Evolutionary conservation across 129 eudicot species (phyloP).

Genomic region (Erigeron canadensis): DNA sequence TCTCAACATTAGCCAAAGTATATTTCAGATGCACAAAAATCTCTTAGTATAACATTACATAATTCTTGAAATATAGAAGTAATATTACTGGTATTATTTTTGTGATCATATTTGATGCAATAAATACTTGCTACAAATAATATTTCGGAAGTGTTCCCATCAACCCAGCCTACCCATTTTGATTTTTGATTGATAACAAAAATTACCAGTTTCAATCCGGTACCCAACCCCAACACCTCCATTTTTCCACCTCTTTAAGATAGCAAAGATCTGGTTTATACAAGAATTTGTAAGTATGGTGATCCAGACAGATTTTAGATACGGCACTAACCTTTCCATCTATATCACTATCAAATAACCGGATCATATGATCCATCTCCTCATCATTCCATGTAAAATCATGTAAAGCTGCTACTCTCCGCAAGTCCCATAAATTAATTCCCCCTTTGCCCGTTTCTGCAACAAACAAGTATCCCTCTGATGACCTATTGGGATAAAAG

Average conservation of each 20-base stretch:
- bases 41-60: too few species aligned
- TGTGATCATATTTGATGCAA: too few species aligned
- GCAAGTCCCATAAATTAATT: slow-evolving; percentile 58
- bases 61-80: too few species aligned
- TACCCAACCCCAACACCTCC: background rate
- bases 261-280: background rate
- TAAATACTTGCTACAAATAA: too few species aligned
- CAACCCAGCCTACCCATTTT: too few species aligned
- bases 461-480: slow-evolving; percentile 7
- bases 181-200: too few species aligned
- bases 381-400: slow-evolving; percentile 88
- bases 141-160: too few species aligned
- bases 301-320: slow-evolving; percentile 7
- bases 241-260: background rate
- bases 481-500: slow-evolving; percentile 3
- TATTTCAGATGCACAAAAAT: too few species aligned
- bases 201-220: too few species aligned
- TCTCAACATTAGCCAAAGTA: too few species aligned
- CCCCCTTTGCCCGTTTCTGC: slow-evolving; percentile 83
- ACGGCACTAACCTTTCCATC: slow-evolving; percentile 77
- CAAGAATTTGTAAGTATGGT: slow-evolving; percentile 9
- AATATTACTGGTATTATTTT: too few species aligned
- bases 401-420: slow-evolving; percentile 72
- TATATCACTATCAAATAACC: slow-evolving; percentile 65
- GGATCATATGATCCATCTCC: slow-evolving; percentile 76